Percentiles rank a stretch among this genome's conserved stretches.
These are phyloP conservation scores for Cunninghamia lanceolata DNA, from an alignment of 75 land plant species.

Conservation along the genomic window DNA sequence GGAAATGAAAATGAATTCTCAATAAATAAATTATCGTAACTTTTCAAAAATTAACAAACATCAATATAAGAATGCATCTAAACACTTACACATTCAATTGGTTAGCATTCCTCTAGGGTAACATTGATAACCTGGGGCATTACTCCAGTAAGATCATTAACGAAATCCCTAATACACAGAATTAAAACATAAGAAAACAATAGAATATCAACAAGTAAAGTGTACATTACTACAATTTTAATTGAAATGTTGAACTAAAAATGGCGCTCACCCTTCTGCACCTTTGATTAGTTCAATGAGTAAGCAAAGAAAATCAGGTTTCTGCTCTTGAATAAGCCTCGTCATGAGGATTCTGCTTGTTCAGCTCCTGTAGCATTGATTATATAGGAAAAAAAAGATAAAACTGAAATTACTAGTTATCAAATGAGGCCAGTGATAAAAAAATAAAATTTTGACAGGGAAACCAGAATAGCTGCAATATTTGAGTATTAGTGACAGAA, in stretches of 20 bases:
- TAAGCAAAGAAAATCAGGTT: too few relatives aligned
- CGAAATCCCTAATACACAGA: slow-evolving; percentile 34
- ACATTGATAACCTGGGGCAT: slow-evolving; percentile 84
- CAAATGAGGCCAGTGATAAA: too few relatives aligned
- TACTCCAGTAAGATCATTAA: slow-evolving; percentile 62
- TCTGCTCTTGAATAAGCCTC: too few relatives aligned
- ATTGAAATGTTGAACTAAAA: background rate
- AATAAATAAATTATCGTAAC: background rate
- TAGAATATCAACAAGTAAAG: background rate
- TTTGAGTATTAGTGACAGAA: too few relatives aligned
- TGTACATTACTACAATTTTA: background rate
- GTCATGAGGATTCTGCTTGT: too few relatives aligned
- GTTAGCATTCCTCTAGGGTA: slow-evolving; percentile 91
- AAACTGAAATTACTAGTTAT: too few relatives aligned
- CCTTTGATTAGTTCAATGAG: too few relatives aligned
- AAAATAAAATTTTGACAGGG: too few relatives aligned
- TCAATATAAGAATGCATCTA: background rate
- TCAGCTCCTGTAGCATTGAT: too few relatives aligned
- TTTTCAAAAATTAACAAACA: background rate
- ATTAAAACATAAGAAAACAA: slow-evolving; percentile 5
- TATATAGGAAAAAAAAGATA: too few relatives aligned
- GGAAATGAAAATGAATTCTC: slow-evolving; percentile 12
- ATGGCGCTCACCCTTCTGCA: slow-evolving; percentile 74
- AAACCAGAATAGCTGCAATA: too few relatives aligned
- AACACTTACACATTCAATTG: slow-evolving; percentile 84